Base-by-base conservation (phyloP, 2,329 filamentous ascomycete species). In the Seiridium cupressi region DNA sequence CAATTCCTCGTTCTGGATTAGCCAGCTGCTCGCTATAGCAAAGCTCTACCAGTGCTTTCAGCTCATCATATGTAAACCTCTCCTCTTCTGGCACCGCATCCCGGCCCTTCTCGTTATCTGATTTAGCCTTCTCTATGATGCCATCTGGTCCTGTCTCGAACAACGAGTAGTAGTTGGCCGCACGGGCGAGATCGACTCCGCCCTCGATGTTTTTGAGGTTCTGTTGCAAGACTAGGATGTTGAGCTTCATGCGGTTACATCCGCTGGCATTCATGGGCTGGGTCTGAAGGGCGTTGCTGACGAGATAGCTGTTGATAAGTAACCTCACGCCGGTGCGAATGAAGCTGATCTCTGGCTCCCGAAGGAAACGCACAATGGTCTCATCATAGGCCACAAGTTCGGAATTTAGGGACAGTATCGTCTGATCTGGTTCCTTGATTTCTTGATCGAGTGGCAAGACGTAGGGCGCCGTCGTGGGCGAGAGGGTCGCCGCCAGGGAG, bases 211-310 rank as follows among this genome's bases (percentile, higher is more conserved):
- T 96, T 79, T 97, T 97, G 59, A 99, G 85, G 69, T 97, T 97
- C 73, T 99, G 95, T 76, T 98, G 94, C 56, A 99, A 80, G 46
- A 99, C 95, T 32, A 97, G 83, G 54, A 97, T 92, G 73, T 99
- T 97, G 69, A 98, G 86, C 73, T 93, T 89, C 86, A 99, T 93
- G 44, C 93, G 86, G n/a, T 88, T 87, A 61, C 89, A 91, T 47
- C 95, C 95, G 67, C 90, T 86, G 44, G 77, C 79, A 73, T 99
- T 97, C 88, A 99, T 94, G 6, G 89, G 88, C 55, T 88, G 87
- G 49, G 94, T 90, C 70, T 85, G 84, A 18, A 82, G 79, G 1
- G 88, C 86, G 63, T 90, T 90, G 62, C 87, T 80, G 44, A 97
- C 86, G 3, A 98, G 86, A 70, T 90, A 91, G 7, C 82, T 81